Conservation (phyloP, 1,139 yeast species). For the Pichia sp. region DNA sequence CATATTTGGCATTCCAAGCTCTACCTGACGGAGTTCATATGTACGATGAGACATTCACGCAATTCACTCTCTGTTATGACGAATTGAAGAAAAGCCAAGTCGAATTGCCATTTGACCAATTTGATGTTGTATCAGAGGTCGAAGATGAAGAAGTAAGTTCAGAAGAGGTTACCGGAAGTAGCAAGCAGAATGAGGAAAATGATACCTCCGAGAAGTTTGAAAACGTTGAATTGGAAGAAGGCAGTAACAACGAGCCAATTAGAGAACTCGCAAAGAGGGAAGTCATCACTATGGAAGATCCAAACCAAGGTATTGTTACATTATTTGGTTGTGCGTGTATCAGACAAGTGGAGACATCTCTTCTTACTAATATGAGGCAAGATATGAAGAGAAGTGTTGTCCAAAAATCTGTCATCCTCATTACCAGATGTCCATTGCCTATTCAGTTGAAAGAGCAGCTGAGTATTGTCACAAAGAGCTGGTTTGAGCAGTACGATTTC, state of each 20-base stretch:
- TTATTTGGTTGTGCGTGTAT: conserved; percentile 93
- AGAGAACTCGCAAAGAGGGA: conserved; percentile 2
- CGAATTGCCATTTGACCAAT: conserved; percentile 21
- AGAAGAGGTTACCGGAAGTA: conserved; percentile 1
- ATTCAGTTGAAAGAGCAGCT: conserved; percentile 84
- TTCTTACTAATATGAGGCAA: conserved; percentile 37
- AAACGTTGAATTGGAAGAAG: conserved; percentile 26
- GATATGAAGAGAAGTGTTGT: conserved; percentile 75
- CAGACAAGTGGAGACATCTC: conserved; percentile 66
- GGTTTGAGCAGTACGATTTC: conserved; percentile 74
- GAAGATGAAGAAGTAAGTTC: conserved; percentile 23
- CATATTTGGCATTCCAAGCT: conserved; percentile 89
- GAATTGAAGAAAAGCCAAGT: conserved; percentile 42
- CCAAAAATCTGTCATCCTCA: conserved; percentile 78
- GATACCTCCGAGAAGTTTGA: conserved; percentile 1
- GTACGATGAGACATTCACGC: conserved; percentile 88
- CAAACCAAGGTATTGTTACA: conserved; percentile 42
- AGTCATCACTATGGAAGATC: conserved; percentile 11
- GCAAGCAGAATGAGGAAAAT: conserved; percentile 2
- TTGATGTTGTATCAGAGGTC: conserved; percentile 10
- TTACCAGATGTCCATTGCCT: conserved; percentile 83
- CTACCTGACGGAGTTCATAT: conserved; percentile 93
- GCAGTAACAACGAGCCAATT: no score
- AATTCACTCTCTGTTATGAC: conserved; percentile 80
- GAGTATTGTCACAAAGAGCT: conserved; percentile 82